Percentiles rank a stretch among this genome's conserved stretches.
phyloP scores from a whole-genome alignment of 805 yeast species.

The Metschnikowia henanensis region DNA sequence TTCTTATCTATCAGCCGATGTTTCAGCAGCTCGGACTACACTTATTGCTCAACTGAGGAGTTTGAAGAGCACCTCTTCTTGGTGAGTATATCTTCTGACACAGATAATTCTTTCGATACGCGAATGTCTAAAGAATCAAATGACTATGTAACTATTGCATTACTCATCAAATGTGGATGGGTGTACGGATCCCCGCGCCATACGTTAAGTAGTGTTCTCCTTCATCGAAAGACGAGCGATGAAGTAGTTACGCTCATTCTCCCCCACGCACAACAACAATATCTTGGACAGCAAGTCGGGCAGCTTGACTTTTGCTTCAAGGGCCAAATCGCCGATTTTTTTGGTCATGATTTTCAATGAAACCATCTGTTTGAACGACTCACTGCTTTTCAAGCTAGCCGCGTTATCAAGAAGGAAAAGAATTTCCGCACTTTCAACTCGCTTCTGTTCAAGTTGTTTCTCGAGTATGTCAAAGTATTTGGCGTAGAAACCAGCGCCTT shows the following conservation, averaged over 20 bases:
- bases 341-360: slow-evolving; percentile 56
- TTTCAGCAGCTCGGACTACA: too few species aligned
- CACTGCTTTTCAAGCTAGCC: slow-evolving; percentile 35
- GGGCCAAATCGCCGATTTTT: slow-evolving; percentile 42
- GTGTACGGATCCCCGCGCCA: slow-evolving; percentile 4
- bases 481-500: slow-evolving; percentile 59
- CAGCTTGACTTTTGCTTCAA: slow-evolving; percentile 20
- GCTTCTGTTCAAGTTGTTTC: slow-evolving; percentile 15
- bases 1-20: too few species aligned
- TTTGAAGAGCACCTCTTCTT: too few species aligned
- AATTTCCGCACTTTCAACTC: slow-evolving; percentile 22
- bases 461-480: slow-evolving; percentile 42
- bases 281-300: slow-evolving; percentile 33
- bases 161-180: background rate
- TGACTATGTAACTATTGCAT: too few species aligned
- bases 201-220: slow-evolving; percentile 1
- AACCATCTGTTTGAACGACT: slow-evolving; percentile 24
- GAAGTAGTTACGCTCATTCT: slow-evolving; percentile 44
- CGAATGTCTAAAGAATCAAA: too few species aligned
- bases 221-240: slow-evolving; percentile 3
- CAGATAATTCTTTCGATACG: too few species aligned
- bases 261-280: slow-evolving; percentile 42
- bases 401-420: slow-evolving; percentile 46
- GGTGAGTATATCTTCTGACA: too few species aligned
- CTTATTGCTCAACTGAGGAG: too few species aligned